Evolutionary conservation across 768 basidiomycete species (phyloP).

Genomic region (Leucocoprinus leucothites): DNA sequence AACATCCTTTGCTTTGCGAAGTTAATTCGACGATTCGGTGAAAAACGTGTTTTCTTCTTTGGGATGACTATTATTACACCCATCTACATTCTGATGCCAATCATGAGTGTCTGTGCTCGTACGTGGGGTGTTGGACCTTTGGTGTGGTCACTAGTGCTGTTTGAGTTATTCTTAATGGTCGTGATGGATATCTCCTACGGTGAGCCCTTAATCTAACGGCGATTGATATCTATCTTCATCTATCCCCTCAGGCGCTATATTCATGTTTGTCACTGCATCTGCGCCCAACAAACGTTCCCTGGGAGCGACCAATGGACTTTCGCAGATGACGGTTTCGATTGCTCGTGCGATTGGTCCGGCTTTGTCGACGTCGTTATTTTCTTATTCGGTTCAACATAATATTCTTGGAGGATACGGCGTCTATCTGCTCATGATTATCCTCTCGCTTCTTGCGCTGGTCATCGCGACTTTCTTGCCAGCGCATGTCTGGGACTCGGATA

Average conservation of each 20-base stretch:
- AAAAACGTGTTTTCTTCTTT: slow-evolving; percentile 35
- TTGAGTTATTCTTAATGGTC: slow-evolving; percentile 28
- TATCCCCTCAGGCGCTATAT: slow-evolving; percentile 36
- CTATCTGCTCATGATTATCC: slow-evolving; percentile 32
- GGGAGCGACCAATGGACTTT: slow-evolving; percentile 50
- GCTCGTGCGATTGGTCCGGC: slow-evolving; percentile 50
- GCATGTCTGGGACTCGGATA: slow-evolving; percentile 36
- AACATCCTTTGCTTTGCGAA: slow-evolving; percentile 41
- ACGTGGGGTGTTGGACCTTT: slow-evolving; percentile 30
- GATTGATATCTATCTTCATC: neutral
- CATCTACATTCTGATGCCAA: slow-evolving; percentile 38
- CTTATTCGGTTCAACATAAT: slow-evolving; percentile 46
- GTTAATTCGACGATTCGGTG: slow-evolving; percentile 40
- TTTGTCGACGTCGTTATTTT: slow-evolving; percentile 47
- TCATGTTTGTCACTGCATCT: slow-evolving; percentile 49
- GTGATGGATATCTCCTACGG: slow-evolving; percentile 44
- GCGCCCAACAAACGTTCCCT: slow-evolving; percentile 47
- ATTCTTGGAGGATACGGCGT: slow-evolving; percentile 44
- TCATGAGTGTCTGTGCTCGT: slow-evolving; percentile 41
- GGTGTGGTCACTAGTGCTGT: slow-evolving; percentile 35
- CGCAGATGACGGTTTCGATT: slow-evolving; percentile 40
- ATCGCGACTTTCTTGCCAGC: slow-evolving; percentile 34
- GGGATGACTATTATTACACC: slow-evolving; percentile 37
- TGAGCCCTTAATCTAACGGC: slow-evolving; percentile 20
- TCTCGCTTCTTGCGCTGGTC: slow-evolving; percentile 29